Conservation (phyloP, 1,139 yeast species). For the Zygosaccharomyces pseudobailii region DNA sequence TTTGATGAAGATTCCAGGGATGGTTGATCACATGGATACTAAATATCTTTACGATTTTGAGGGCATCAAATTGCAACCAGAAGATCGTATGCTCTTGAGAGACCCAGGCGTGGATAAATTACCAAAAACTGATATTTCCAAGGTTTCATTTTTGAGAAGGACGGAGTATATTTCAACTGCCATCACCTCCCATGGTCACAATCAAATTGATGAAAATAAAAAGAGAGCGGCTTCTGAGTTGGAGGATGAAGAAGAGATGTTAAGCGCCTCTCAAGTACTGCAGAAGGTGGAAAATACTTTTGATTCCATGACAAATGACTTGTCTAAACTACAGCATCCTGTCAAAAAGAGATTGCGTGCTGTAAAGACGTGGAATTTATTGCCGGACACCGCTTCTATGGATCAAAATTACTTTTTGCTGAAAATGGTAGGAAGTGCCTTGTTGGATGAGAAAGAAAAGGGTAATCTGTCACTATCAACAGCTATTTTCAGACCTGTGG, state of each 20-base stretch:
- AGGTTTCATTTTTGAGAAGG: conserved; percentile 84
- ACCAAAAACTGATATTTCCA: conserved; percentile 45
- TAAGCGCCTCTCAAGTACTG: conserved; percentile 28
- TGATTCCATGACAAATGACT: conserved; percentile 48
- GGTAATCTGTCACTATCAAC: conserved; percentile 49
- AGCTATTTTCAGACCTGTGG: conserved; percentile 70
- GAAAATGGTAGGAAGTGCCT: conserved; percentile 78
- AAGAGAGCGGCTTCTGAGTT: conserved; percentile 16
- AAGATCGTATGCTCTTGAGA: conserved; percentile 69
- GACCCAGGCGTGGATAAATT: conserved; percentile 64
- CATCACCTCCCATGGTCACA: conserved; percentile 17
- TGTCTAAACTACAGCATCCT: conserved; percentile 61
- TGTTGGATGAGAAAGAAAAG: conserved; percentile 43
- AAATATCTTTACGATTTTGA: conserved; percentile 41
- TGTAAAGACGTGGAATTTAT: conserved; percentile 69
- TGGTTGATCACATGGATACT: conserved; percentile 60
- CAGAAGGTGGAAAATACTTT: conserved; percentile 68
- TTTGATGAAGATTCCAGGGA: conserved; percentile 60
- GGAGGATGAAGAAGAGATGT: conserved; percentile 21
- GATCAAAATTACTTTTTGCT: conserved; percentile 71
- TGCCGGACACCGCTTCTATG: conserved; percentile 87
- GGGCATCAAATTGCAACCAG: conserved; percentile 56
- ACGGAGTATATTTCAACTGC: conserved; percentile 68
- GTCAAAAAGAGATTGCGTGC: conserved; percentile 68
- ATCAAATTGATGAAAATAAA: conserved; percentile 20